Conservation (phyloP, 2,329 filamentous ascomycete species). For the Ophiostoma piceae region DNA sequence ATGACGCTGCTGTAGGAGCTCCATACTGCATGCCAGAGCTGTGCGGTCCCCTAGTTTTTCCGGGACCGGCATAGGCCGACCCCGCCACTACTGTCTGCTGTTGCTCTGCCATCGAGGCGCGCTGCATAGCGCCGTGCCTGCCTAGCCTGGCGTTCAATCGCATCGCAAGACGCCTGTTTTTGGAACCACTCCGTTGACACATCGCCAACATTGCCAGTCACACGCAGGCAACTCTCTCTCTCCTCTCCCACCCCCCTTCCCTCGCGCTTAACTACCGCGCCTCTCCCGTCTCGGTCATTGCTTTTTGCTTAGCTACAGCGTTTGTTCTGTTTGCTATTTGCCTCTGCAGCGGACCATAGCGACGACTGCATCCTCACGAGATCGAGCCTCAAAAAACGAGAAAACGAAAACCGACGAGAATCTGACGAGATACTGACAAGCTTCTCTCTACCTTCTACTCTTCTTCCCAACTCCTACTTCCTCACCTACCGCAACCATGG, state of each 20-base stretch:
- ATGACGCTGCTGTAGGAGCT: background rate
- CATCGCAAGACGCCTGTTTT: slow-evolving; percentile 17
- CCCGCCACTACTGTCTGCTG: slow-evolving; percentile 18
- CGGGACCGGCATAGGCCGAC: slow-evolving; percentile 18
- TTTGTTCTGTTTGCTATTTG: slow-evolving; percentile 2
- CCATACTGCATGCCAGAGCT: background rate
- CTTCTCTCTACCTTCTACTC: slow-evolving; percentile 1
- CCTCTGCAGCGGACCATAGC: background rate
- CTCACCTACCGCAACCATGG: slow-evolving; percentile 22
- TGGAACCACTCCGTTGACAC: slow-evolving; percentile 9
- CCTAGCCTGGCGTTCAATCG: slow-evolving; percentile 16
- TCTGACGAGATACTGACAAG: background rate
- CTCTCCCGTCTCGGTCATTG: background rate
- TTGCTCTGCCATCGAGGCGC: slow-evolving; percentile 19
- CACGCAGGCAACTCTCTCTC: background rate
- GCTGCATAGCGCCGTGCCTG: slow-evolving; percentile 15
- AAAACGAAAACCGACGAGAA: background rate
- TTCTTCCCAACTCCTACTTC: background rate
- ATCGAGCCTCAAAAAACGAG: background rate
- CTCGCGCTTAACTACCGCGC: background rate
- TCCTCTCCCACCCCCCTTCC: background rate
- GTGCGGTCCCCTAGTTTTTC: slow-evolving; percentile 24
- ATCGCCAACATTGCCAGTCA: slow-evolving; percentile 16
- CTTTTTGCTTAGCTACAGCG: background rate
- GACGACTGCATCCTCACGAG: background rate